A percentile compares a stretch with the other conserved stretches of the same genome.
Evolutionary conservation across 352 stramenopile species (phyloP).

Genomic region (Globisporangium alternatum): DNA sequence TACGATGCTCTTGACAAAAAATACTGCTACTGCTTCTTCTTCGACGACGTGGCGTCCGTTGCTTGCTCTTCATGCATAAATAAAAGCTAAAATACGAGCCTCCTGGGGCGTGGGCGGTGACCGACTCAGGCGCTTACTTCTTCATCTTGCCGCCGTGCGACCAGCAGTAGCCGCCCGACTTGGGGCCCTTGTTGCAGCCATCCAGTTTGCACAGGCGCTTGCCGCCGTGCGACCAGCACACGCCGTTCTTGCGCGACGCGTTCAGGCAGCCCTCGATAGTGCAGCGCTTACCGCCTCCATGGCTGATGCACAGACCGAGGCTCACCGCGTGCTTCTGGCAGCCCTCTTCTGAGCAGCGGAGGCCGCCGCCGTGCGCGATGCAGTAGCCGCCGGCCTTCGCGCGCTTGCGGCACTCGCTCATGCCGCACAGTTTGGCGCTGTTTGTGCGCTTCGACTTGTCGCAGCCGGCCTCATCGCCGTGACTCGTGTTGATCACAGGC

Average conservation of each 20-base stretch:
- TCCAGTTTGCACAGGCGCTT: slow-evolving; percentile 80
- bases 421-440: slow-evolving; percentile 76
- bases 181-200: slow-evolving; percentile 78
- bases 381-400: slow-evolving; percentile 79
- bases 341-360: slow-evolving; percentile 64
- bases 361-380: slow-evolving; percentile 74
- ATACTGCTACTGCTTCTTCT: neutral
- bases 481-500: slow-evolving; percentile 13
- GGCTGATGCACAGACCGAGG: slow-evolving; percentile 81
- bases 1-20: slow-evolving; percentile 6
- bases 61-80: slow-evolving; percentile 17
- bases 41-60: neutral
- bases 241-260: slow-evolving; percentile 75
- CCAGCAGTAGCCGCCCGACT: slow-evolving; percentile 83
- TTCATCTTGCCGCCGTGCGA: slow-evolving; percentile 81
- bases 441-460: slow-evolving; percentile 50
- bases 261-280: slow-evolving; percentile 72
- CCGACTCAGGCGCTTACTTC: slow-evolving; percentile 60
- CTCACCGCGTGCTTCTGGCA: slow-evolving; percentile 84
- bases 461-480: slow-evolving; percentile 1
- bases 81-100: slow-evolving; percentile 10
- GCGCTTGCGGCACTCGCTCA: slow-evolving; percentile 71
- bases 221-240: slow-evolving; percentile 79
- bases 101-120: neutral
- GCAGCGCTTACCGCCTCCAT: slow-evolving; percentile 80